Base-by-base conservation (phyloP, 345 rosid genomes). In the Aegle marmelos region DNA sequence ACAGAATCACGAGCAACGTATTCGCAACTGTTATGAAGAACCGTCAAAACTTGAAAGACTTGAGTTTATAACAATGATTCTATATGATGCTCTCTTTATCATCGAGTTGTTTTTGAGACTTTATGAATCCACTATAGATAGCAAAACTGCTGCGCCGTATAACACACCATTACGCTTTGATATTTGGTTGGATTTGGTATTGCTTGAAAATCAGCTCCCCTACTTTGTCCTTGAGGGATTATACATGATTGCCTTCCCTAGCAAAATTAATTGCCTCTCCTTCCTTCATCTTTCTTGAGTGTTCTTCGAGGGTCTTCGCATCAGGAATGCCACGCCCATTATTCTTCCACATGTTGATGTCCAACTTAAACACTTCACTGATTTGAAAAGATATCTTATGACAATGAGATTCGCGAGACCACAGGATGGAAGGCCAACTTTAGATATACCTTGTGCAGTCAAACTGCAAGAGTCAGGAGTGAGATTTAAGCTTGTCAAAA, bases 191-290 rank as follows among this genome's bases (percentile, higher is more conserved):
- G 41, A 37, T 37, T 37, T 37, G 41, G 41, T 0, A 27, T 0
- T 61, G 13, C 34, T 61, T 1, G 65, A 61, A 30, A 61, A 61
- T 25, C 65, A 61, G 17, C 65, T 61, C 0, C 65, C 65, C 1
- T 27, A 11, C 2, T 27, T 61, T 2, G 65, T 61, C 19, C 65
- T 61, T 0, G 34, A 27, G 0, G 65, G 1, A 0, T 4, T 61
- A 27, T 27, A 4, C 0, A 11, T 0, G 21, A 9, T 11, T 1
- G 65, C 3, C 8, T 61, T 61, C 65, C 5, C 50, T 0, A 2
- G 0, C 48, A 1, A 4, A 0, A 28, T 0, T 0, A 0, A 16
- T 14, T 0, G 0, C 6, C 64, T 0, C 1, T 9, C 33, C 19
- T 60, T 60, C 19, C 0, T 60, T 60, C 0, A 0, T 9, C 28